Percentiles rank a stretch among this genome's conserved stretches.
These are phyloP conservation scores for Penicillium brevicompactum DNA, from an alignment of 2,329 filamentous ascomycete genomes.

Conservation along the genomic window DNA sequence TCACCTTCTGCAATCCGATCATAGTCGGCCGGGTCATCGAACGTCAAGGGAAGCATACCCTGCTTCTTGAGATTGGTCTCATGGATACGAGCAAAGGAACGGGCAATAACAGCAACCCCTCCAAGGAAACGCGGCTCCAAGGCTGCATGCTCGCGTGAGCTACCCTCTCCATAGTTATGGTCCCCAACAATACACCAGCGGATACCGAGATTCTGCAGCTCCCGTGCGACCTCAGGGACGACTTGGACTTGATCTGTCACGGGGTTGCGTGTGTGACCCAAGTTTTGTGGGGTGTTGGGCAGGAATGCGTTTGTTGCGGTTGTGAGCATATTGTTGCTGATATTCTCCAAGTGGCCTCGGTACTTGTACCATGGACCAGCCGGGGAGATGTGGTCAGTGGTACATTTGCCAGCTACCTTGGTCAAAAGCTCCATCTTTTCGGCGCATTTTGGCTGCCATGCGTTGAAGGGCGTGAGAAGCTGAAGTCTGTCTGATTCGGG, in stretches of 20 bases:
- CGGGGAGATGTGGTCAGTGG: conserved; percentile 83
- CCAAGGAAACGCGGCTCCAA: conserved; percentile 93
- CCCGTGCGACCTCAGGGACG: conserved; percentile 85
- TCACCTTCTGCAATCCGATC: conserved; percentile 50
- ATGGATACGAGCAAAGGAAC: conserved; percentile 95
- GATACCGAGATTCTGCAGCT: conserved; percentile 93
- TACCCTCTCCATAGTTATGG: conserved; percentile 98
- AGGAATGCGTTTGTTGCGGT: conserved; percentile 79
- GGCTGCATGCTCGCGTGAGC: conserved; percentile 93
- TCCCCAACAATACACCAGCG: conserved; percentile 95
- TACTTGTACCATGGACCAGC: conserved; percentile 97
- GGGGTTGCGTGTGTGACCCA: conserved; percentile 52
- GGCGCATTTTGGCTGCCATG: conserved; percentile 61
- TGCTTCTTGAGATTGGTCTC: conserved; percentile 99
- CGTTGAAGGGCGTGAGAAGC: conserved; percentile 15
- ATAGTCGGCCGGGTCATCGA: conserved; percentile 87
- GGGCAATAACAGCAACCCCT: conserved; percentile 89
- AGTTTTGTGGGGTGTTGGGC: conserved; percentile 27
- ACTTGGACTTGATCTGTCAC: conserved; percentile 76
- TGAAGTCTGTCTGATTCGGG: conserved; percentile 20
- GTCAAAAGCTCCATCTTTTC: conserved; percentile 82
- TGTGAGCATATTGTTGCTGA: conserved; percentile 99
- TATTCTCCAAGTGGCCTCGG: conserved; percentile 97
- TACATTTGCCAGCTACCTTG: conserved; percentile 92
- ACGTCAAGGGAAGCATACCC: conserved; percentile 96